A percentile compares a stretch with the other conserved stretches of the same genome.
Conservation (phyloP, 202 grass and related monocot genomes). For the Eragrostis tef region DNA sequence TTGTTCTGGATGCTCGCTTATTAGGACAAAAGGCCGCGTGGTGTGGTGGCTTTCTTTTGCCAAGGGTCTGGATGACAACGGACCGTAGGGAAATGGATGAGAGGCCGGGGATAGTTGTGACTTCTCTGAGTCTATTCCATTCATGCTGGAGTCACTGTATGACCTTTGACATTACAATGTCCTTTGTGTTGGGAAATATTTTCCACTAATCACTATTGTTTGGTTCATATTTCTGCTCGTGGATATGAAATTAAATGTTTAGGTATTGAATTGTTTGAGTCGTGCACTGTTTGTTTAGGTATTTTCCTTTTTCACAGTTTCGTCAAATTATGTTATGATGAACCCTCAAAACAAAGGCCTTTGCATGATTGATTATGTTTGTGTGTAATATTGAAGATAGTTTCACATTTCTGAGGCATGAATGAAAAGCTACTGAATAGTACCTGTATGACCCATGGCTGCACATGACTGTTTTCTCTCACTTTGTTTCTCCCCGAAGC, state of each 20-base stretch:
- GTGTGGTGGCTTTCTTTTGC: neutral
- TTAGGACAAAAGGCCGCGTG: neutral
- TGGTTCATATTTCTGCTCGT: neutral
- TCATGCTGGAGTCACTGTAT: neutral
- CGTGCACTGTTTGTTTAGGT: neutral
- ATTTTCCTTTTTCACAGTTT: neutral
- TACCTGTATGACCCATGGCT: slow-evolving; percentile 2
- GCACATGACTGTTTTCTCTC: neutral
- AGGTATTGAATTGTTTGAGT: neutral
- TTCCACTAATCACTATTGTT: neutral
- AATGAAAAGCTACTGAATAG: neutral
- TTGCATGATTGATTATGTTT: neutral
- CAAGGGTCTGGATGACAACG: neutral
- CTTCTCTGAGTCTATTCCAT: neutral
- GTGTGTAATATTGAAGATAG: neutral
- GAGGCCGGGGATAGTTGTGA: neutral
- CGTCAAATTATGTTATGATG: neutral
- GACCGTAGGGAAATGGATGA: too few relatives aligned
- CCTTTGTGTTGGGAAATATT: neutral
- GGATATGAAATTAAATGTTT: neutral
- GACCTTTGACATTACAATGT: neutral
- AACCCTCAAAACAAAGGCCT: neutral
- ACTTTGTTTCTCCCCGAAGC: neutral
- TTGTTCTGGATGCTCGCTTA: neutral
- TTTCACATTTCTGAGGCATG: neutral